These are phyloP conservation scores for Cyclostephanos invisitatus DNA, from an alignment of 108 stramenopile genomes.

Conservation along the genomic window DNA sequence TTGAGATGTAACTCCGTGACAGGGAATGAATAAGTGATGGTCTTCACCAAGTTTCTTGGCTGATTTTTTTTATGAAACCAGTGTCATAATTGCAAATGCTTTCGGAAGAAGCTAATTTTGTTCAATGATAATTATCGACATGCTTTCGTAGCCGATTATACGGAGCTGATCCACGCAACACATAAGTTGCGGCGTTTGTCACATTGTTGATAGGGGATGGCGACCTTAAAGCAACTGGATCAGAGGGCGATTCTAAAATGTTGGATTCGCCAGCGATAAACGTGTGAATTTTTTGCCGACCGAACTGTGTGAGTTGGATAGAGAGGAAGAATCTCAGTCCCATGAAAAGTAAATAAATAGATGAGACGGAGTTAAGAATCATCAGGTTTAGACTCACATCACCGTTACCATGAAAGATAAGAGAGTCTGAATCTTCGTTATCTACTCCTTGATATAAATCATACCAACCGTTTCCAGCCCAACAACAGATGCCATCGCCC, in stretches of 20 bases:
- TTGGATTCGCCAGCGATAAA: constrained; percentile 11
- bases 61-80: no score
- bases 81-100: no score
- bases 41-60: no score
- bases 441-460: constrained; percentile 20
- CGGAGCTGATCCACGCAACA: no score
- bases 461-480: constrained; percentile 31
- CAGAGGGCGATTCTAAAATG: neutral
- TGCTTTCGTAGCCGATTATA: no score
- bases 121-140: no score
- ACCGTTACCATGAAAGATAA: constrained; percentile 27
- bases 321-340: neutral
- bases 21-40: no score
- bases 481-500: constrained; percentile 31
- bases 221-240: no score
- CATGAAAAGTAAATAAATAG: neutral
- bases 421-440: constrained; percentile 6
- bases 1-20: no score
- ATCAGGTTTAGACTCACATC: neutral
- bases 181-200: no score
- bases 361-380: neutral
- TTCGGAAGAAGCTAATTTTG: no score
- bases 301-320: neutral
- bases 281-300: constrained; percentile 16
- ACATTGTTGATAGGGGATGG: no score